These are phyloP conservation scores for Trichoderma polysporum DNA, from an alignment of 2,329 filamentous ascomycete species.

Conservation along the genomic window DNA sequence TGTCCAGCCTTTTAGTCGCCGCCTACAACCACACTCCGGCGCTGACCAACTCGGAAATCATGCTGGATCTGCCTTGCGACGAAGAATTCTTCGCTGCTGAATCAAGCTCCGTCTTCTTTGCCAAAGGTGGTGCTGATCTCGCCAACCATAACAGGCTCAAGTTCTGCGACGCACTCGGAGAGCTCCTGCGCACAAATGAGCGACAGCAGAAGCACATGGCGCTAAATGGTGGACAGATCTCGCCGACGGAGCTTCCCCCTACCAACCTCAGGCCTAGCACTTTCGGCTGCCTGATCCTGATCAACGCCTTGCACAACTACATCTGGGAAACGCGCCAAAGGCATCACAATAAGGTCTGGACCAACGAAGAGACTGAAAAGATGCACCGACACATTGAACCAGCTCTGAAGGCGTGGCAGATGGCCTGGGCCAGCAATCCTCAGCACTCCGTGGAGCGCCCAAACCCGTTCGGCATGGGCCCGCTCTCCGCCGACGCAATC, in stretches of 20 bases:
- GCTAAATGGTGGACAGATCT: not conserved
- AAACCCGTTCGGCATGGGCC: constrained; percentile 77
- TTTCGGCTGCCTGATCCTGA: constrained; percentile 86
- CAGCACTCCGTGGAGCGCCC: constrained; percentile 81
- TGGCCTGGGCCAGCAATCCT: constrained; percentile 84
- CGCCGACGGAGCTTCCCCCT: constrained; percentile 47
- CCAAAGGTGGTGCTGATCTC: constrained; percentile 69
- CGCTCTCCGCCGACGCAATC: constrained; percentile 86
- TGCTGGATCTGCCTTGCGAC: constrained; percentile 85
- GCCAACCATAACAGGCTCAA: constrained; percentile 70
- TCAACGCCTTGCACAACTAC: constrained; percentile 94
- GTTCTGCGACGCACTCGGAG: constrained; percentile 79
- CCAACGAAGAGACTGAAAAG: constrained; percentile 85
- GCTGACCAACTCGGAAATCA: constrained; percentile 90
- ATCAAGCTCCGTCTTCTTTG: constrained; percentile 75
- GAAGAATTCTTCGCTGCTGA: constrained; percentile 88
- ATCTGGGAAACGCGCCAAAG: constrained; percentile 96
- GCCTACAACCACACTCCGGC: constrained; percentile 92
- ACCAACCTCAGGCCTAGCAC: constrained; percentile 78
- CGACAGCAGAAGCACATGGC: constrained; percentile 52
- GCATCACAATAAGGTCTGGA: constrained; percentile 87
- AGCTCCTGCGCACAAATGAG: constrained; percentile 75
- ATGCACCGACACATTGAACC: constrained; percentile 97
- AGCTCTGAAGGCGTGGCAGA: constrained; percentile 89
- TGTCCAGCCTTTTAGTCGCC: constrained; percentile 87